Conservation (phyloP, 116 monocot genomes). For the Cymodocea nodosa region DNA sequence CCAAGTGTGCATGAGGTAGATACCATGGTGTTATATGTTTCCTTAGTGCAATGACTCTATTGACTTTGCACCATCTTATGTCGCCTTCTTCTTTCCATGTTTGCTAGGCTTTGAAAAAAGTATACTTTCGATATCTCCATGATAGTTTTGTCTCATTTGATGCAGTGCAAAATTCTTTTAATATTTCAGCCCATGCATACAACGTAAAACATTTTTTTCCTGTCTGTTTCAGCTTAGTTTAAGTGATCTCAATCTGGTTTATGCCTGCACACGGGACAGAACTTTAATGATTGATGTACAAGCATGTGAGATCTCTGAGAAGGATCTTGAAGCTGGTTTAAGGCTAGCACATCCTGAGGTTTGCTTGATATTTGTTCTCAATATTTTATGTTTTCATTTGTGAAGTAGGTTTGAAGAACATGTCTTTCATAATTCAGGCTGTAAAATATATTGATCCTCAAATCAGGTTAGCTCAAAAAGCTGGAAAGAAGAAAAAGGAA, state of each 20-base stretch:
- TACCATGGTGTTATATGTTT: neutral
- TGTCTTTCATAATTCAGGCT: constrained; percentile 43
- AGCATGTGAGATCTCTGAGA: constrained; percentile 91
- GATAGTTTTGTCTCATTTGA: too few species aligned
- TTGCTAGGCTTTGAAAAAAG: too few species aligned
- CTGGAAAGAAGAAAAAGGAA: constrained; percentile 81
- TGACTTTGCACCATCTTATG: too few species aligned
- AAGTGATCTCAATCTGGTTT: constrained; percentile 96
- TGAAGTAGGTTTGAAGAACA: neutral
- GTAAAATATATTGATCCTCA: constrained; percentile 92
- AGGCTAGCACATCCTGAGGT: constrained; percentile 94
- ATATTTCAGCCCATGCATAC: too few species aligned
- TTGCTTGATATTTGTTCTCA: constrained; percentile 6
- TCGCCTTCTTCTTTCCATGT: too few species aligned
- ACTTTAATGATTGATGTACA: constrained; percentile 99
- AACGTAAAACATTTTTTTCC: neutral
- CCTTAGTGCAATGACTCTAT: too few species aligned
- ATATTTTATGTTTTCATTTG: neutral
- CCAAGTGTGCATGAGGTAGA: constrained; percentile 88
- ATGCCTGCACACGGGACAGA: constrained; percentile 90
- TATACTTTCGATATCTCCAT: neutral
- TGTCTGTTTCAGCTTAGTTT: constrained; percentile 51
- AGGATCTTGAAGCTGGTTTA: constrained; percentile 68
- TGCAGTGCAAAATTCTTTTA: too few species aligned
- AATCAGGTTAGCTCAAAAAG: constrained; percentile 80